Evolutionary conservation across 2,329 filamentous ascomycete genomes (phyloP), one percentile per base, ranked within the genome.

Genomic region (Fusarium tupiense): DNA sequence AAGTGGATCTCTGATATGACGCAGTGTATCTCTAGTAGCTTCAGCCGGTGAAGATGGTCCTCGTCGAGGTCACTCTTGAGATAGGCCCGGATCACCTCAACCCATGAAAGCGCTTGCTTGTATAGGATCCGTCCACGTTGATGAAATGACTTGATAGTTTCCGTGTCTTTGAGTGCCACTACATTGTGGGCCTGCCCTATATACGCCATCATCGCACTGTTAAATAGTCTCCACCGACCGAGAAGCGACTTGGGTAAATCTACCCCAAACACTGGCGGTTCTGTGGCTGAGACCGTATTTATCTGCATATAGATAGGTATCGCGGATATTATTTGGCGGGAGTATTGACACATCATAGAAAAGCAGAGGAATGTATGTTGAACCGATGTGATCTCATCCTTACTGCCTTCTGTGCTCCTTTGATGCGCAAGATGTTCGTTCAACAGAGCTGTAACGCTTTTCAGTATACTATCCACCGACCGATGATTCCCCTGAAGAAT

Each of bases 251-350:
- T 40, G 5, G 52, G 52, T 10, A 40, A n/a, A 7, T 56, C 52
- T 9, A 31, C 37, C 14, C 52, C 52, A 19, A 19, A 56, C 0
- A 41, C 37, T n/a, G 52, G 52, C 1, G 52, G 52, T 22, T 40
- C 52, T 2, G 37, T 56, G 8, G 52, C 52, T 4, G 52, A 56
- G 8, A 56, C 24, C 3, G 35, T 56, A 6, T 56, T 56, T 22
- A 56, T 56, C 14, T 40, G 37, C 37, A n/a, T 56, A 16, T 40
- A 56, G 11, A 41, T 31, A 4, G 52, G 52, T 19, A 38, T 29
- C 0, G 10, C 35, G 0, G 35, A 56, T 31, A 41, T 31, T 4
- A 56, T 40, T 1, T 56, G 35, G 0, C 52, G 20, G 1, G 37
- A 56, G 3, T 40, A 56, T n/a, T 56, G 52, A 3, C 52, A 40